Evolutionary conservation across 257 asterid genomes (phyloP), one percentile per base, ranked within the genome.

Genomic region (Solanum pennellii): DNA sequence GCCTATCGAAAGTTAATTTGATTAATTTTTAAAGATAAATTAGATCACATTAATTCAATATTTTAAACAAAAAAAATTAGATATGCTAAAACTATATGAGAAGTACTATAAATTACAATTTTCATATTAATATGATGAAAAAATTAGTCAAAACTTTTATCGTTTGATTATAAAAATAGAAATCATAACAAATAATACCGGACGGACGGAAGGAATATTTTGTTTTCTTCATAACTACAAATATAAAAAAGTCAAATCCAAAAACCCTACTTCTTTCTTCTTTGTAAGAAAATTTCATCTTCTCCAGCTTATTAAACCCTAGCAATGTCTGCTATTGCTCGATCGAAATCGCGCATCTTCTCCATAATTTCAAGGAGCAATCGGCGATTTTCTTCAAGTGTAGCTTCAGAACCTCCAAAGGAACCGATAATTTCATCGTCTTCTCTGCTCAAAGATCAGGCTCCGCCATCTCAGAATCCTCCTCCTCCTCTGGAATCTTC

Each of bases 391-490:
- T 90, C 89, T 87, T 90, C 93, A 47, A 86, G 47, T 69, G 65
- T 62, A 37, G 35, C 92, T 56, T 29, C 93, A 3, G 94, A 93
- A 72, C 90, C 95, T 44, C 90, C 91, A 2, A 90, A 75, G 87
- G 96, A 91, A 69, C 42, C 96, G 0, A 83, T 93, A 11, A 18
- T 94, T n/a, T 88, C 96, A 82, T 87, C 97, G 65, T 90, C 98
- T 56, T 49, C 91, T 29, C 52, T 91, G 74, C 84, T 93, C 93
- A 86, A 82, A 69, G 92, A 94, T 91, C 96, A 90, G 77, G 89
- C 90, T 73, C 98, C 93, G 87, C 92, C 90, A 23, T 65, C 91
- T 25, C 87, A 90, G 74, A 89, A 83, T 21, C 90, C 88, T 23
- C 89, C 92, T 87, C 90, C 93, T 87, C 89, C 90, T 59, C 86